A percentile compares a stretch with the other conserved stretches of the same genome.
These are phyloP conservation scores for Uromyces viciae-fabae DNA, from an alignment of 1,284 basidiomycete genomes.

Conservation along the genomic window DNA sequence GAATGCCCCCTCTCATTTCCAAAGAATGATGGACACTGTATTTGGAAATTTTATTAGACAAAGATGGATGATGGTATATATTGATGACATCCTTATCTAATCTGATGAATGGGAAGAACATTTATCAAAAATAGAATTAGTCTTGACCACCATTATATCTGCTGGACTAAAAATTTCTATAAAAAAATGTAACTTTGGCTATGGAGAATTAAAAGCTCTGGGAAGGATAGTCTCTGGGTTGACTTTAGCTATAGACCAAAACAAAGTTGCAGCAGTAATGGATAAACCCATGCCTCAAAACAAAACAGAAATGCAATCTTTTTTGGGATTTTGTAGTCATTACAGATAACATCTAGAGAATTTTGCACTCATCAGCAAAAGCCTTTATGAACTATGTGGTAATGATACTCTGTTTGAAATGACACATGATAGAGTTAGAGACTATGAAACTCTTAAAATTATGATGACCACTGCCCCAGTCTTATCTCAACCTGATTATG, in stretches of 20 bases:
- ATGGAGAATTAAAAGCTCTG: neutral
- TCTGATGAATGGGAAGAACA: neutral
- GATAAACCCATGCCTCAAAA: conserved; percentile 49
- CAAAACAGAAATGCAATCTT: neutral
- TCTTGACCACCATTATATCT: neutral
- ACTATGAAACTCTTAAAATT: neutral
- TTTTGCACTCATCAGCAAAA: neutral
- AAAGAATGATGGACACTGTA: conserved; percentile 13
- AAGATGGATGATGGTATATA: conserved; percentile 10
- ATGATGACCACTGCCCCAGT: neutral
- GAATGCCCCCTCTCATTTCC: conserved; percentile 18
- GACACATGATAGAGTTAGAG: neutral
- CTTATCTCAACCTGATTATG: neutral
- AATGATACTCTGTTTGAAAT: neutral
- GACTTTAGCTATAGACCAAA: neutral
- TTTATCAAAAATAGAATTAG: neutral
- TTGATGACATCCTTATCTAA: neutral
- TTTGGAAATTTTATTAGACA: neutral
- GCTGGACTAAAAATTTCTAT: neutral
- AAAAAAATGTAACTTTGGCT: neutral
- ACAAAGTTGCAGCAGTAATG: neutral
- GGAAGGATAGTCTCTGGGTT: neutral
- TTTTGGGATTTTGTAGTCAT: neutral
- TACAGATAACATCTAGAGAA: neutral
- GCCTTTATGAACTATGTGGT: neutral